Conservation (phyloP, 345 rosid genomes). For the Pistacia vera region DNA sequence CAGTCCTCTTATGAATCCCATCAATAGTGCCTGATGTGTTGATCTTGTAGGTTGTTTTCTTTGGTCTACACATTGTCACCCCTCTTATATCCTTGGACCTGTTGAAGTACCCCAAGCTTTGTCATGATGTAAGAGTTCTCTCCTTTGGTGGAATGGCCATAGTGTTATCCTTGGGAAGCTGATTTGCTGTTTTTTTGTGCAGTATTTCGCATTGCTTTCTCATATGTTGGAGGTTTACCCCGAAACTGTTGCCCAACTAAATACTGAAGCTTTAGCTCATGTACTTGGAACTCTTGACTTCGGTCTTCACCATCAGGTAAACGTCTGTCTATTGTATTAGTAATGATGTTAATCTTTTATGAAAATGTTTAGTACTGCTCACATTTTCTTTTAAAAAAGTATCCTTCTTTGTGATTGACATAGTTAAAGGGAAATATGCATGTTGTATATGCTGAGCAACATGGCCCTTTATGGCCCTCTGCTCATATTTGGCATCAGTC, state of each 20-base stretch:
- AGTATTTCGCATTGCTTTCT: constrained; percentile 86
- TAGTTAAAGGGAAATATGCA: neutral
- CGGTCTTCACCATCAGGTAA: constrained; percentile 97
- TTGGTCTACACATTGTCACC: constrained; percentile 86
- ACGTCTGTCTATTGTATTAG: constrained; percentile 1
- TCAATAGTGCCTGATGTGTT: constrained; percentile 35
- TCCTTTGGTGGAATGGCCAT: constrained; percentile 1
- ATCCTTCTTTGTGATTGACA: neutral
- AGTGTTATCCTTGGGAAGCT: constrained; percentile 15
- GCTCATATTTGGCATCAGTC: neutral
- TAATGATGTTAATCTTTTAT: neutral
- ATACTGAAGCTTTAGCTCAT: constrained; percentile 73
- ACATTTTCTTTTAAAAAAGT: neutral
- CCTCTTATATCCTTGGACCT: constrained; percentile 90
- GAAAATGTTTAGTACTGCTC: too few relatives aligned
- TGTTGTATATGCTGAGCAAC: neutral
- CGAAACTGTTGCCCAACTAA: constrained; percentile 76
- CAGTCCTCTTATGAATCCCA: constrained; percentile 7
- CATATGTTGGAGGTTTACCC: constrained; percentile 98
- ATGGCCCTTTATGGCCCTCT: neutral
- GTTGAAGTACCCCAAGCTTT: constrained; percentile 97
- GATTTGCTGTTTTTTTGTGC: constrained; percentile 35
- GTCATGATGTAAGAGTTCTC: constrained; percentile 76
- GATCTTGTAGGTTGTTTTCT: constrained; percentile 82
- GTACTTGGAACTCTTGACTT: constrained; percentile 82